phyloP scores from a whole-genome alignment of 2,329 filamentous ascomycete species.

The Plectosphaerella sp. region DNA sequence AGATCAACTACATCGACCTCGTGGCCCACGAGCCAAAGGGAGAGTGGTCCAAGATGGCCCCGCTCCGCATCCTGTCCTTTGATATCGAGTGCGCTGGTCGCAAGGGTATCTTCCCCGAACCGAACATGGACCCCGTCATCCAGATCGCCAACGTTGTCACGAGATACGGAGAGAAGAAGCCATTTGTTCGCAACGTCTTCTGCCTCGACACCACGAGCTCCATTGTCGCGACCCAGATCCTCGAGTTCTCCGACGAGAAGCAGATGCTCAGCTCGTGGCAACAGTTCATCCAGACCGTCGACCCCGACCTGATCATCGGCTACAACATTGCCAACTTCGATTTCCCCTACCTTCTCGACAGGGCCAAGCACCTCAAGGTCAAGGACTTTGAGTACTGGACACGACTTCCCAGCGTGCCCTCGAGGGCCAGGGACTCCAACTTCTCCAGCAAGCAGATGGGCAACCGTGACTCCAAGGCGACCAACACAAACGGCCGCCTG shows the following conservation, averaged over 20 bases:
- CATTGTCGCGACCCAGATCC: conserved; percentile 91
- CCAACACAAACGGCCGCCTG: conserved; percentile 89
- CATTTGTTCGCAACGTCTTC: conserved; percentile 95
- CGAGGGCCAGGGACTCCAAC: conserved; percentile 72
- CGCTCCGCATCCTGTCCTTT: conserved; percentile 86
- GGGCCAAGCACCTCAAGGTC: conserved; percentile 80
- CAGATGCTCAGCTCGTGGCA: conserved; percentile 93
- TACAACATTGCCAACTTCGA: conserved; percentile 99
- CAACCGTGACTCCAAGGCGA: conserved; percentile 87
- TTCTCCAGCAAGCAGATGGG: conserved; percentile 99
- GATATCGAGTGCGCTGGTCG: conserved; percentile 98
- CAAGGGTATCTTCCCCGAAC: conserved; percentile 95
- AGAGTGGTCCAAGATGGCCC: conserved; percentile 98
- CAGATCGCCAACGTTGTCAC: conserved; percentile 98
- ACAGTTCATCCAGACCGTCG: conserved; percentile 82
- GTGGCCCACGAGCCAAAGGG: conserved; percentile 85
- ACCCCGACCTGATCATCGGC: conserved; percentile 95
- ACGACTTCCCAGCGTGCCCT: conserved; percentile 66
- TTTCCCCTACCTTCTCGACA: conserved; percentile 90
- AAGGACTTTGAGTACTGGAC: conserved; percentile 82
- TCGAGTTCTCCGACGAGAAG: conserved; percentile 76
- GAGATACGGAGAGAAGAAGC: conserved; percentile 88
- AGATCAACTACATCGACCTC: conserved; percentile 75
- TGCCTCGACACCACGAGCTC: conserved; percentile 87
- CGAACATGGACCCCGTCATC: conserved; percentile 88